These are phyloP conservation scores for Monosporozyma aquatica DNA, from an alignment of 805 yeast species.

Conservation along the genomic window DNA sequence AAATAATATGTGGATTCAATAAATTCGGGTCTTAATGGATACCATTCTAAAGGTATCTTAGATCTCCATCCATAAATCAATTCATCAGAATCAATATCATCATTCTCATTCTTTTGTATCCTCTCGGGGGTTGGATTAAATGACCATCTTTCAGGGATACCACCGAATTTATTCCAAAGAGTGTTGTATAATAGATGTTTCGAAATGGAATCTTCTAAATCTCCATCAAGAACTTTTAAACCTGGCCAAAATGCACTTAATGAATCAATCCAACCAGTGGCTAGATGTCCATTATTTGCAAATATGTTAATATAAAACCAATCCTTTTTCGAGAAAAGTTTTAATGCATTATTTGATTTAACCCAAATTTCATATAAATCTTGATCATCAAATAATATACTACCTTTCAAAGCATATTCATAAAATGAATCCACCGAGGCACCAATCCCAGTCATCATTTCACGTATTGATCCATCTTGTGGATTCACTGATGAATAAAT, in stretches of 20 bases:
- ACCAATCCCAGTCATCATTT: conserved; percentile 68
- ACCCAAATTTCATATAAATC: conserved; percentile 48
- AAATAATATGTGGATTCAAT: conserved; percentile 80
- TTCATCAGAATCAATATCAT: not conserved
- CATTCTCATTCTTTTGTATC: not conserved
- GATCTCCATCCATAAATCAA: not conserved
- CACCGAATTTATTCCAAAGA: conserved; percentile 71
- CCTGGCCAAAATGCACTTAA: conserved; percentile 88
- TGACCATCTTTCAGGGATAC: conserved; percentile 86
- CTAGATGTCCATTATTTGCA: conserved; percentile 39
- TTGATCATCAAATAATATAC: conserved; percentile 61
- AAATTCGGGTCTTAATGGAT: conserved; percentile 87
- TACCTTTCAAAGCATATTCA: conserved; percentile 75
- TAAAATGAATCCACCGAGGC: conserved; percentile 88
- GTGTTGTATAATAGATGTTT: conserved; percentile 58
- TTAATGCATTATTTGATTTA: conserved; percentile 48
- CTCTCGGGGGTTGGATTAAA: conserved; percentile 13
- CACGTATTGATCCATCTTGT: conserved; percentile 43
- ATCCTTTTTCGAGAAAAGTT: conserved; percentile 40
- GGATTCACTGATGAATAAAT: conserved; percentile 75
- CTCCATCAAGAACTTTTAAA: conserved; percentile 69
- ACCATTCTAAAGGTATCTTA: conserved; percentile 60
- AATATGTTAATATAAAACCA: conserved; percentile 54
- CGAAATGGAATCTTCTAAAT: conserved; percentile 51
- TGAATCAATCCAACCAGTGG: conserved; percentile 72